Percentiles rank a stretch among this genome's conserved stretches.
Conservation (phyloP, 805 yeast genomes). For the Ogataea methylovora region DNA sequence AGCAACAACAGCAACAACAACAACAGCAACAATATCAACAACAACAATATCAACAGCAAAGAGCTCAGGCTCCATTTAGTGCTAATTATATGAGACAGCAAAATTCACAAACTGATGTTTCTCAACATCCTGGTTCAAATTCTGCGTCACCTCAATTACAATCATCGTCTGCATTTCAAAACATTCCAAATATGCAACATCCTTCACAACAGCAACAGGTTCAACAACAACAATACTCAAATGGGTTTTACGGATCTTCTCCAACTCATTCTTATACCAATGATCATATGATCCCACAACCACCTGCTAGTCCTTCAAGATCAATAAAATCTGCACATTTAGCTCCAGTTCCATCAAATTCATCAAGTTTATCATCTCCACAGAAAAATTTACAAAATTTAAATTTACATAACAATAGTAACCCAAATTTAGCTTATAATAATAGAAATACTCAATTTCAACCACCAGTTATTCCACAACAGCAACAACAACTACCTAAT, state of each 20-base stretch:
- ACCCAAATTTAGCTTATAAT: slow-evolving; percentile 13
- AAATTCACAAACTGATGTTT: slow-evolving; percentile 13
- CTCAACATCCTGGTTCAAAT: slow-evolving; percentile 3
- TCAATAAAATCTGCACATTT: slow-evolving; percentile 23
- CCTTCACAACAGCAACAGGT: slow-evolving; percentile 13
- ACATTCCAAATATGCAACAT: slow-evolving; percentile 19
- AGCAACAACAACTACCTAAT: slow-evolving; percentile 6
- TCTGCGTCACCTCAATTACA: slow-evolving; percentile 9
- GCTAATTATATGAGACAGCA: slow-evolving; percentile 14
- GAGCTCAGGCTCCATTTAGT: slow-evolving; percentile 8
- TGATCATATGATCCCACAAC: slow-evolving; percentile 13
- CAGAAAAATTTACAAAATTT: slow-evolving; percentile 13
- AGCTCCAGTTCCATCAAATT: slow-evolving; percentile 22
- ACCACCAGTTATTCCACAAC: background rate
- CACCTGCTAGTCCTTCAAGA: slow-evolving; percentile 27
- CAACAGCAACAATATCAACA: slow-evolving; percentile 4
- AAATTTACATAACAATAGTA: slow-evolving; percentile 20
- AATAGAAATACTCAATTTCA: background rate
- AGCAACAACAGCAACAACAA: slow-evolving; percentile 11
- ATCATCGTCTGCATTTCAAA: slow-evolving; percentile 10
- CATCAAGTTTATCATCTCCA: slow-evolving; percentile 20
- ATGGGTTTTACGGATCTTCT: background rate
- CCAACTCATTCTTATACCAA: slow-evolving; percentile 9
- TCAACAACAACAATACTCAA: slow-evolving; percentile 6
- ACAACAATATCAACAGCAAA: slow-evolving; percentile 11